phyloP scores from a whole-genome alignment of 768 basidiomycete genomes.

The Leucosporidium yakuticum region DNA sequence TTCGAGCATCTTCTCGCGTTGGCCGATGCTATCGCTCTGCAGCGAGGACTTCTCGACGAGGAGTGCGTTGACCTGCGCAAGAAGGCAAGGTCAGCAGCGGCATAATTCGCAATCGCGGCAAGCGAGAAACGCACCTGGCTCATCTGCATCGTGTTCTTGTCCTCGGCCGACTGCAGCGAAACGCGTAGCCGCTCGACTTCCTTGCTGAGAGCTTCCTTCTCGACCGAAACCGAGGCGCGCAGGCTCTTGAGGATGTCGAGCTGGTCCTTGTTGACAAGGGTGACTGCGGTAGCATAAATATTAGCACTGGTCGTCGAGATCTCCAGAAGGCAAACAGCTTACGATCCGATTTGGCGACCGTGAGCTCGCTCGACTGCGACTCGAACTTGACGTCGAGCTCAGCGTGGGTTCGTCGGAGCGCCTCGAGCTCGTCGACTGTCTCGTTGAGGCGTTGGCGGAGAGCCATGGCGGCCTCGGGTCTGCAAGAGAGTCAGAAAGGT shows the following conservation, averaged over 20 bases:
- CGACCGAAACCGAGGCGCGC: slow-evolving; percentile 81
- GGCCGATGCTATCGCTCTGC: slow-evolving; percentile 83
- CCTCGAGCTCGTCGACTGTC: slow-evolving; percentile 72
- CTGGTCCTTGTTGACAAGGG: slow-evolving; percentile 86
- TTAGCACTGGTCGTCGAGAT: not conserved
- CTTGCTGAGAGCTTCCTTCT: slow-evolving; percentile 67
- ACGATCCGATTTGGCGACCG: slow-evolving; percentile 80
- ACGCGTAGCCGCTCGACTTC: slow-evolving; percentile 61
- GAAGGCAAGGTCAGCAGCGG: slow-evolving; percentile 1
- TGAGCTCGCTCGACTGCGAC: slow-evolving; percentile 60
- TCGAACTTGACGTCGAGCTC: slow-evolving; percentile 68
- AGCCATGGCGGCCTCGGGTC: slow-evolving; percentile 80
- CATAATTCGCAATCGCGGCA: not conserved
- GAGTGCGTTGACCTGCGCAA: slow-evolving; percentile 63
- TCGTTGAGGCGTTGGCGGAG: slow-evolving; percentile 81
- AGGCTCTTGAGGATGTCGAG: slow-evolving; percentile 78
- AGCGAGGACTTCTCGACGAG: slow-evolving; percentile 84
- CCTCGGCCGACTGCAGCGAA: slow-evolving; percentile 63
- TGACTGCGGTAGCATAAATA: slow-evolving; percentile 53
- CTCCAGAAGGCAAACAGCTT: slow-evolving; percentile 27
- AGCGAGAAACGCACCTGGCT: slow-evolving; percentile 46
- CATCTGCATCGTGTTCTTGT: slow-evolving; percentile 84
- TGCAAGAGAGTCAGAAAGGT: slow-evolving; percentile 40
- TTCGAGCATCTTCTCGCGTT: slow-evolving; percentile 77
- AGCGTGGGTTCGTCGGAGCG: slow-evolving; percentile 59